These are phyloP conservation scores for Escovopsis sp. DNA, from an alignment of 2,329 filamentous ascomycete genomes.

Conservation along the genomic window DNA sequence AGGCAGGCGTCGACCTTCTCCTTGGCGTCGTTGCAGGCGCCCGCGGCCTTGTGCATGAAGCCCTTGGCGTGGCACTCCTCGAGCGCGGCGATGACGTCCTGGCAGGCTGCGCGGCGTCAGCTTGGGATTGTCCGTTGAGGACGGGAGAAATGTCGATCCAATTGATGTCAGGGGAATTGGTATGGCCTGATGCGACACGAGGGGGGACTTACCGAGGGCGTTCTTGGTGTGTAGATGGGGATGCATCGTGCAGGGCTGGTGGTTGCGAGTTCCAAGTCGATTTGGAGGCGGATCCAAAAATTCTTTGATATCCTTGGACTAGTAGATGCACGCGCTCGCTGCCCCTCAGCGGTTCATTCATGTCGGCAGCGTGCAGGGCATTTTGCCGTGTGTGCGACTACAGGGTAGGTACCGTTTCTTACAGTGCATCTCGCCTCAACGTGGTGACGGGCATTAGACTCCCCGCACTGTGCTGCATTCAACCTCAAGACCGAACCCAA, in stretches of 20 bases:
- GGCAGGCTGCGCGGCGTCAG: constrained; percentile 79
- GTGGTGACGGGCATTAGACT: no score
- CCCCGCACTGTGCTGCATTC: no score
- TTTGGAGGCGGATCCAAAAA: background rate
- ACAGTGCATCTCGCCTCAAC: no score
- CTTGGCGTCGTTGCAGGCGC: constrained; percentile 83
- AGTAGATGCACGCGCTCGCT: no score
- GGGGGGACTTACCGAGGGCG: constrained; percentile 61
- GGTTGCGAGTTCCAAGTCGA: no score
- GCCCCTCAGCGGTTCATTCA: no score
- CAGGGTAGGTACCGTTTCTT: no score
- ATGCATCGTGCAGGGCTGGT: constrained; percentile 53
- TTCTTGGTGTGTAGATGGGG: constrained; percentile 91
- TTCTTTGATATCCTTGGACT: no score
- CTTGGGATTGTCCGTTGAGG: constrained; percentile 10
- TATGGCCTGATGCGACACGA: no score
- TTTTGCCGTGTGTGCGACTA: no score
- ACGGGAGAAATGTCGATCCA: background rate
- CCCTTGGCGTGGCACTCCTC: constrained; percentile 90
- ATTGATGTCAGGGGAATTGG: background rate
- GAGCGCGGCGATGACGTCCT: constrained; percentile 82
- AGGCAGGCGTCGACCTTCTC: constrained; percentile 73
- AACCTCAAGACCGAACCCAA: no score
- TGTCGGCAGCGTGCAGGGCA: no score
- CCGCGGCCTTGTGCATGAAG: constrained; percentile 81